Evolutionary conservation across 208 protist genomes (phyloP).

Genomic region (Leishmania mexicana): DNA sequence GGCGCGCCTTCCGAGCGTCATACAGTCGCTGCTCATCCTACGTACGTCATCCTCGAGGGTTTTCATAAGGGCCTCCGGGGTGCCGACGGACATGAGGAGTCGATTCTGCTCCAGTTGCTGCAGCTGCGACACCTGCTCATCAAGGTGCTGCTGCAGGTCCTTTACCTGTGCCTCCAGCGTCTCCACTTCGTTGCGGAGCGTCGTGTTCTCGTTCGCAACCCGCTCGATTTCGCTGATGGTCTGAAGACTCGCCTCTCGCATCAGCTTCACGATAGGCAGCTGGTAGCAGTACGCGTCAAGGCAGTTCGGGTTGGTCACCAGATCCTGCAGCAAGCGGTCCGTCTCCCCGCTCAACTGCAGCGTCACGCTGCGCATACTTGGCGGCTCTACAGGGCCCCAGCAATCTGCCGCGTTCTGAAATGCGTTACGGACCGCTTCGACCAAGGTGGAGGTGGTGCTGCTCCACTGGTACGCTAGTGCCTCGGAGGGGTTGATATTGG

Average conservation of each 20-base stretch:
- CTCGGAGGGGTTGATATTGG: constrained; percentile 43
- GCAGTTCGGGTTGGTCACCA: constrained; percentile 75
- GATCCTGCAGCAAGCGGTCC: constrained; percentile 65
- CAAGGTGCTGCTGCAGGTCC: constrained; percentile 49
- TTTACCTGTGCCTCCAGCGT: constrained; percentile 53
- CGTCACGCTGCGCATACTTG: constrained; percentile 52
- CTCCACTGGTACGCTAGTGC: constrained; percentile 52
- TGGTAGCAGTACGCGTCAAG: constrained; percentile 89
- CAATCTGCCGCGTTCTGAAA: constrained; percentile 63
- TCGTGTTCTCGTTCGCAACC: constrained; percentile 54
- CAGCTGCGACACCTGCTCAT: constrained; percentile 51
- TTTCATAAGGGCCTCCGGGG: constrained; percentile 62
- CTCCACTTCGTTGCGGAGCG: constrained; percentile 53
- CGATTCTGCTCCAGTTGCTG: constrained; percentile 42
- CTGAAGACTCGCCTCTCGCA: constrained; percentile 63
- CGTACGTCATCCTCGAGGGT: constrained; percentile 70
- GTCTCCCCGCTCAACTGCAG: constrained; percentile 53
- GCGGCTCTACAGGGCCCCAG: constrained; percentile 76
- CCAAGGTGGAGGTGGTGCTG: constrained; percentile 46
- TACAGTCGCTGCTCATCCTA: constrained; percentile 41
- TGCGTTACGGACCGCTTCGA: constrained; percentile 72
- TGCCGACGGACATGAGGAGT: constrained; percentile 59
- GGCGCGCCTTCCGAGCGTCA: constrained; percentile 32
- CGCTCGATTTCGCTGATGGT: constrained; percentile 66
- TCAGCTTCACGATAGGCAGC: constrained; percentile 76